phyloP scores from a whole-genome alignment of 257 asterid genomes.

The Marsdenia floribunda region DNA sequence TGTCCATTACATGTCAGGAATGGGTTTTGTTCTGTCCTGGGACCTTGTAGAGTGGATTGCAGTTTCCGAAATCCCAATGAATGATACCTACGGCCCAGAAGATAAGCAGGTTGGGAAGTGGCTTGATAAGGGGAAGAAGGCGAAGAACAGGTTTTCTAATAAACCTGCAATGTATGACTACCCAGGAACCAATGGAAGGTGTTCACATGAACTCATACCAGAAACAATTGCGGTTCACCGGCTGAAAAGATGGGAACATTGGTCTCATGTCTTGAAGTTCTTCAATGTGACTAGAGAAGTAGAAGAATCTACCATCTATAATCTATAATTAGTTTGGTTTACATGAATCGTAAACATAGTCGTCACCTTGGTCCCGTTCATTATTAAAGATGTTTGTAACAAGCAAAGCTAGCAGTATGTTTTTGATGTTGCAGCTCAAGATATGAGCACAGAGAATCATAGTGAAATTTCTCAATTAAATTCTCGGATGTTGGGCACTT shows the following conservation, averaged over 20 bases:
- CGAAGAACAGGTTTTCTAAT: slow-evolving; percentile 52
- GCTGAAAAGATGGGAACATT: slow-evolving; percentile 69
- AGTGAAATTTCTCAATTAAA: not conserved
- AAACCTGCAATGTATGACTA: slow-evolving; percentile 80
- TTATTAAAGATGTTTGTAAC: not conserved
- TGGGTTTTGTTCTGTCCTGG: slow-evolving; percentile 79
- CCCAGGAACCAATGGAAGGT: slow-evolving; percentile 73
- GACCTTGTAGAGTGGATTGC: slow-evolving; percentile 73
- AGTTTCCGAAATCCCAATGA: slow-evolving; percentile 34
- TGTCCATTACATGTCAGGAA: slow-evolving; percentile 73
- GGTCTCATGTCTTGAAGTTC: slow-evolving; percentile 51
- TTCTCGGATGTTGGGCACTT: not conserved
- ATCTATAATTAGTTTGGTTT: slow-evolving; percentile 21
- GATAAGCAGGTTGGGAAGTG: slow-evolving; percentile 72
- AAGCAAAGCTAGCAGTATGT: not conserved
- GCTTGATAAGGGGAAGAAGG: slow-evolving; percentile 57
- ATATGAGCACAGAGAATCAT: not conserved
- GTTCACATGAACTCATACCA: slow-evolving; percentile 67
- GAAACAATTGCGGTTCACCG: slow-evolving; percentile 68
- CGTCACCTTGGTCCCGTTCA: not conserved
- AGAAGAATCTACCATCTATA: slow-evolving; percentile 23
- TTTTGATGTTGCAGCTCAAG: not conserved
- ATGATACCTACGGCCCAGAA: slow-evolving; percentile 55
- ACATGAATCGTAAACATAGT: not conserved
- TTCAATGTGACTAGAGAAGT: slow-evolving; percentile 60